Base-by-base conservation (phyloP, 1,284 basidiomycete genomes). In the Cryptococcus depauperatus region DNA sequence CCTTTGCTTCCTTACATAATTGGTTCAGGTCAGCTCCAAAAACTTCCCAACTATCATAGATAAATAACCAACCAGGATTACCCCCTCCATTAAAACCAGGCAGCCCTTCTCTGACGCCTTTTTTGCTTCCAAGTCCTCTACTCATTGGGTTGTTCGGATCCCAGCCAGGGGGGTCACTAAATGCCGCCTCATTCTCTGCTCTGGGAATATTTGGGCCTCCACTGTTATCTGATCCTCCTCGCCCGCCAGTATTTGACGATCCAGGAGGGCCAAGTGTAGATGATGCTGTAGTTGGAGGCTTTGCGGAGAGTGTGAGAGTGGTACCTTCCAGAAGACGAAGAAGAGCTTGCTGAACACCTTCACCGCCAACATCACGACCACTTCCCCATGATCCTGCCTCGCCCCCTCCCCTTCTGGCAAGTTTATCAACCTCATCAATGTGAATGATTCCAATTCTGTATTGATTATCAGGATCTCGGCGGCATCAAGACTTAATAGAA, bases 351-450 rank as follows among this genome's bases (percentile, higher is more conserved):
- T 97, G 92, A 3, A 97, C 92, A 28, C 92, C 92, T 74, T 95
- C 91, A 4, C 92, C 92, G 18, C 88, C 85, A 0, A 97, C 91
- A 63, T 97, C 93, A 41, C 89, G 81, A 1, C 84, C 83, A 6
- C 62, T 60, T 4, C 83, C 70, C 55, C 61, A 70, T 1, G 57
- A 59, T 3, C 65, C 67, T 23, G 57, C 55, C 11, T 84, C 82
- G 10, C 76, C 69, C 5, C 77, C 73, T 47, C 81, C 83, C 30
- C 83, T 77, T 22, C 73, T 58, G 3, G 86, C 85, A 44, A 96
- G 81, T 72, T 96, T 97, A 72, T 97, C 92, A 2, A 92, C 76
- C 72, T 97, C 93, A 61, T 97, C 93, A 42, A 97, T 92, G 66
- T 92, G 93, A 18, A 96, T 83, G 48, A 97, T 96, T 3, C 90